phyloP scores from a whole-genome alignment of 306 rosid genomes.

The Quercus variabilis region DNA sequence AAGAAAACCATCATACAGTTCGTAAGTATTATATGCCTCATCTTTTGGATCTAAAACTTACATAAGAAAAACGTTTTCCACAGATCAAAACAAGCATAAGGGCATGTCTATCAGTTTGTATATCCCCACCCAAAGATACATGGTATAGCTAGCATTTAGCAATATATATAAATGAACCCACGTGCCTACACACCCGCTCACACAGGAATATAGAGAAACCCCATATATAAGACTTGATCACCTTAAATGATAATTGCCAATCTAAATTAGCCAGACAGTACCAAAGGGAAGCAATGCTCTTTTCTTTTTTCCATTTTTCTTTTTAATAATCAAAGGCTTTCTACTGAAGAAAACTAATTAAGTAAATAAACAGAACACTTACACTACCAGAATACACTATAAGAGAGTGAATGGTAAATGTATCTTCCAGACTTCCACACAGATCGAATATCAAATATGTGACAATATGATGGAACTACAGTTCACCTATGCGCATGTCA shows the following conservation, averaged over 20 bases:
- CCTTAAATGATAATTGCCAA: not conserved
- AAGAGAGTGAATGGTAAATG: not conserved
- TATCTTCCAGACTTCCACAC: too few relatives aligned
- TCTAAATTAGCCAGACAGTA: not conserved
- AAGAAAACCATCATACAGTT: not conserved
- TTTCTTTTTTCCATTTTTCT: not conserved
- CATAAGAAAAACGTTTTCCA: not conserved
- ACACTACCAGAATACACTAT: not conserved
- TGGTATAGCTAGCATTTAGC: not conserved
- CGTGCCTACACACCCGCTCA: not conserved
- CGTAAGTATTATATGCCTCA: not conserved
- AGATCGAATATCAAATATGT: not conserved
- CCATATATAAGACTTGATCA: not conserved
- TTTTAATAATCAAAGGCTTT: not conserved
- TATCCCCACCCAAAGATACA: not conserved
- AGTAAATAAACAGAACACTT: not conserved
- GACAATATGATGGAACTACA: not conserved
- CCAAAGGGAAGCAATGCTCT: not conserved
- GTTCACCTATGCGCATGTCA: slow-evolving; percentile 83
- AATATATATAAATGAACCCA: not conserved
- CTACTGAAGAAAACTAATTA: not conserved
- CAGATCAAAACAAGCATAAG: not conserved
- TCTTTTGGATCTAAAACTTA: not conserved
- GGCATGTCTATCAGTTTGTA: not conserved
- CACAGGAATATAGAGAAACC: not conserved